Evolutionary conservation across 208 protist species (phyloP), one percentile per base, ranked within the genome.

Genomic region (Wallacemonas sp.): DNA sequence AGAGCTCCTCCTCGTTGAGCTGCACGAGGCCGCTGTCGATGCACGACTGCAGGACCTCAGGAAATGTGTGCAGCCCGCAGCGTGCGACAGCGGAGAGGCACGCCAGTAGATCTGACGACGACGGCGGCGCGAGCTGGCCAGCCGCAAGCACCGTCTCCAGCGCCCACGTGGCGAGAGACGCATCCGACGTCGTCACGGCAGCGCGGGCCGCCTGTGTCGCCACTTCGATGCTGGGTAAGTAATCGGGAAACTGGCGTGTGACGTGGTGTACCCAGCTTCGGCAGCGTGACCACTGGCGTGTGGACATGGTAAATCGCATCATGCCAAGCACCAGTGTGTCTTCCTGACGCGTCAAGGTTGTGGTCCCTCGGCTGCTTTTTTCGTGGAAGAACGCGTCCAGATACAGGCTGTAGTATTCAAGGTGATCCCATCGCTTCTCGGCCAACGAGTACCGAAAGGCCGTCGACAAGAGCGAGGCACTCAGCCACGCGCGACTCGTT

Each of bases 81-180:
- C 80, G 81, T 26, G 89, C 89, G 27, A 83, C 70, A 17, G 86
- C 81, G 41, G 70, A 78, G 36, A 91, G 69, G 61, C 79, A 88
- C 34, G 44, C 41, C 44, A 92, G 86, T 54, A 92, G 62, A 58
- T 90, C 86, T 1, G 27, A 32, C 12, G 78, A 75, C 16, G 73
- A 78, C 29, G 84, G 80, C 32, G 77, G 43, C 34, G 63, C n/a
- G 9, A 67, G 52, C 56, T 87, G 74, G 14, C 21, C 27, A 26
- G 65, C 70, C 39, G 57, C 55, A 2, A 85, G 57, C 47, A 81
- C 49, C 17, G 46, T 38, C 36, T 77, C 67, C 19, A 85, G 43
- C 61, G 65, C 80, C 74, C 79, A 80, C 39, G 70, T 49, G 1
- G 70, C 70, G 17, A 85, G 63, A 23, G 56, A 48, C 14, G 71